Conservation (phyloP, 108 stramenopile genomes). For the Nannochloropsis salina region DNA sequence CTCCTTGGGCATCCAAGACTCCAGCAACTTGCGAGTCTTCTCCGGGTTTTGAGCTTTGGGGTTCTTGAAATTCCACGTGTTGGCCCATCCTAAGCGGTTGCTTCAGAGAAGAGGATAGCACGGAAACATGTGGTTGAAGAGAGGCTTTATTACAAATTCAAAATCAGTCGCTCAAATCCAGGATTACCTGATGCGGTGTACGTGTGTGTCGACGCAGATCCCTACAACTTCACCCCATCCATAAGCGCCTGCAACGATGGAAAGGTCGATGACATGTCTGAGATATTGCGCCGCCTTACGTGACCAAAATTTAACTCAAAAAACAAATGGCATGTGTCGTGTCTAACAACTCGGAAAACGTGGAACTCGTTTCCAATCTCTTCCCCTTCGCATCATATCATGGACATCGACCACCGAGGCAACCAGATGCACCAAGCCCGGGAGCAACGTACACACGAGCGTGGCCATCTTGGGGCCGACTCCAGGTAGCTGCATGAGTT, state of each 20-base stretch:
- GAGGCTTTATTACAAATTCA: neutral
- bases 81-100: constrained; percentile 30
- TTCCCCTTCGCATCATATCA: too few relatives aligned
- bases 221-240: constrained; percentile 37
- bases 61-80: constrained; percentile 38
- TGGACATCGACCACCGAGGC: too few relatives aligned
- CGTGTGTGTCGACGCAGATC: constrained; percentile 51
- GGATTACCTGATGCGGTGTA: constrained; percentile 23
- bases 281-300: too few relatives aligned
- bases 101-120: neutral
- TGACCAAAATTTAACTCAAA: too few relatives aligned
- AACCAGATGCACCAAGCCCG: too few relatives aligned
- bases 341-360: too few relatives aligned
- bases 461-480: constrained; percentile 42
- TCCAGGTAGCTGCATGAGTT: constrained; percentile 34
- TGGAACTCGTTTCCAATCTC: too few relatives aligned
- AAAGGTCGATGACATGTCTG: neutral
- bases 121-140: neutral
- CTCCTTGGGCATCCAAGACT: constrained; percentile 38
- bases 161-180: neutral
- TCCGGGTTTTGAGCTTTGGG: constrained; percentile 35
- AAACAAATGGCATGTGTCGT: too few relatives aligned
- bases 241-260: neutral
- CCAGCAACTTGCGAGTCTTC: constrained; percentile 29
- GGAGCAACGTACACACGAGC: neutral